Base-by-base conservation (phyloP, 495 filamentous ascomycete species). In the Talaromyces trachyspermus region DNA sequence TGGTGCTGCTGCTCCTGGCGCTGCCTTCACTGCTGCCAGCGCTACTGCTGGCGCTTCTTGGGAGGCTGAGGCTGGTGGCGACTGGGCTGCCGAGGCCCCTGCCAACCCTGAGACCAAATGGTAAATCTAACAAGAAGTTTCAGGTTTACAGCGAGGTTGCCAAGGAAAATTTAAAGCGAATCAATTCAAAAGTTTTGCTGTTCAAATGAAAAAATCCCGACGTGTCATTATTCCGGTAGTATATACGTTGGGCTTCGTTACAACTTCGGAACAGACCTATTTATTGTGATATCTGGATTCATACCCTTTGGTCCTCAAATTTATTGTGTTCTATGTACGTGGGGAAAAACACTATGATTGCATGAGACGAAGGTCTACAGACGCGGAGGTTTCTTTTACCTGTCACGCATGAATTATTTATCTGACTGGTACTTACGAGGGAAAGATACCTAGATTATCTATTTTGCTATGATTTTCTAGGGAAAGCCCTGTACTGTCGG, bases 401-500 rank as follows among this genome's bases (percentile, higher is more conserved):
- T 46, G 29, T 46, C 30, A 32, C 42, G 29, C n/a, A 24, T 29
- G 23, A 23, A 35, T 37, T 46, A 17, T 33, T 57, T 65, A 71
- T 77, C 76, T 82, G 74, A 74, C 77, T 68, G 70, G 81, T 79
- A 79, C 88, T 92, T 74, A 95, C 84, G 89, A 95, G 87, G 89
- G 89, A 95, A 95, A 95, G 89, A 95, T 87, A 92, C 80, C 69
- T 75, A 68, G 75, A 70, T 66, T 65, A 56, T 65, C 58, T 55
- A 52, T 22, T 59, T 54, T 14, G 56, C 57, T 62, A 56, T 61
- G 63, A 64, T 51, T 58, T 63, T 64, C 69, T 73, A 78, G 84
- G 87, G 89, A 95, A 95, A 86, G 89, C 89, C 89, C 87, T 95
- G 88, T 88, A 79, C 78, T 77, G 69, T 70, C 68, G 69, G 71